phyloP scores from a whole-genome alignment of 495 filamentous ascomycete species.

The Jackrogersella multiformis region DNA sequence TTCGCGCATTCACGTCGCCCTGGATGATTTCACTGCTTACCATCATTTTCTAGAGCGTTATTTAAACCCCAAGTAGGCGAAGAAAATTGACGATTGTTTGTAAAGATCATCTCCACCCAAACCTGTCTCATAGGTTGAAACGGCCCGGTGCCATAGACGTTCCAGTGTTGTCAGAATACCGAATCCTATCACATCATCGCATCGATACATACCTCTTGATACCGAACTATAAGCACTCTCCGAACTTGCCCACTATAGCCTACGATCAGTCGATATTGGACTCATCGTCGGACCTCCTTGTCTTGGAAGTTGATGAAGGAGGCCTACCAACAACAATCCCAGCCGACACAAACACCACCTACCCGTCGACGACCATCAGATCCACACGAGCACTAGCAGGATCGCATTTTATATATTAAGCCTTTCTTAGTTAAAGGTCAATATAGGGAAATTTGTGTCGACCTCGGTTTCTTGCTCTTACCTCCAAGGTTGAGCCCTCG shows the following conservation, averaged over 20 bases:
- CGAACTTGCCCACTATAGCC: not conserved
- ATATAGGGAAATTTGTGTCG: too few species aligned
- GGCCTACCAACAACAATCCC: not conserved
- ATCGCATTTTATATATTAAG: too few species aligned
- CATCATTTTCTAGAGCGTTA: not conserved
- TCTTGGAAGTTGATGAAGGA: not conserved
- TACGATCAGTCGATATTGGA: not conserved
- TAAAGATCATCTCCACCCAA: not conserved
- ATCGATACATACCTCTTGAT: not conserved
- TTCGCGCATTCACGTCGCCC: not conserved
- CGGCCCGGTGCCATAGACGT: constrained; percentile 3
- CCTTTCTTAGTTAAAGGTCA: too few species aligned
- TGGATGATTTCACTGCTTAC: not conserved
- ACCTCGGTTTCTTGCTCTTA: too few species aligned
- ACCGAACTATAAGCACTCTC: not conserved
- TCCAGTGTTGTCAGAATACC: not conserved
- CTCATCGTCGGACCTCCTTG: not conserved
- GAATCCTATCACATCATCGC: not conserved
- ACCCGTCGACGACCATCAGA: too few species aligned
- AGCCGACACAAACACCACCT: not conserved
- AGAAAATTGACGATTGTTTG: not conserved
- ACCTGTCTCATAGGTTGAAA: not conserved
- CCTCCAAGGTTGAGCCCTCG: too few species aligned
- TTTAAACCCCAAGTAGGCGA: not conserved
- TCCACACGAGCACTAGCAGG: too few species aligned